Evolutionary conservation across 345 rosid genomes (phyloP), one percentile per base, ranked within the genome.

Genomic region (Dipteronia sinensis): DNA sequence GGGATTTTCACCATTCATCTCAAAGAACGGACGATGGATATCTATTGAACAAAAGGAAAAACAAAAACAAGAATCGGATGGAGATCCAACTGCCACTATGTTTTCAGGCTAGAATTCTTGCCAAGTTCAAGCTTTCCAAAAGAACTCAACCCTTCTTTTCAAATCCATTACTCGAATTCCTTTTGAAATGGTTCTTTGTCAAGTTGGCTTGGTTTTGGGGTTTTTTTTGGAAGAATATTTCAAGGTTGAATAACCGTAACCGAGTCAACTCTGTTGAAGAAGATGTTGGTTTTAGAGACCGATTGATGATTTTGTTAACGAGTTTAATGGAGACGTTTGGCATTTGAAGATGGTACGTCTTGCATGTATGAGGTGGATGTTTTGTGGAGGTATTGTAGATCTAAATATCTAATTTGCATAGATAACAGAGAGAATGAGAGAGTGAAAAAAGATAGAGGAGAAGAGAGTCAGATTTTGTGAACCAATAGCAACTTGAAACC

Each of bases 71-170:
- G 31, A 2, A 2, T 29, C 31, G 31, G 3, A 3, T 29, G 31
- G 31, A 29, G 31, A 29, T 29, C 31, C 31, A 29, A 29, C 3
- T 3, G 94, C 98, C 7, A 92, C 89, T 78, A 88, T 95, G 85
- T 80, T 81, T 69, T 87, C 97, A 23, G 97, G 90, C 99, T 98
- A 96, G 3, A 17, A 96, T 55, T 81, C 93, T 67, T 0, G 84
- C 64, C 83, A 93, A 73, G 67, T 83, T 93, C 46, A 96, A 82
- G 51, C 95, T 89, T 74, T 88, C 89, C 0, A 91, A 78, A 31
- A 87, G 73, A 25, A 59, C 71, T 47, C 62, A 78, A 0, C 87
- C 83, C 58, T 67, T 82, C 10, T 62, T 71, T 75, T 61, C 84
- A 40, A 65, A 72, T 9, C 78, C 82, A 29, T 71, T 76, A 47